Percentiles rank a stretch among this genome's conserved stretches.
Conservation (phyloP, 2,329 filamentous ascomycete species). For the Fusarium subtropicale region DNA sequence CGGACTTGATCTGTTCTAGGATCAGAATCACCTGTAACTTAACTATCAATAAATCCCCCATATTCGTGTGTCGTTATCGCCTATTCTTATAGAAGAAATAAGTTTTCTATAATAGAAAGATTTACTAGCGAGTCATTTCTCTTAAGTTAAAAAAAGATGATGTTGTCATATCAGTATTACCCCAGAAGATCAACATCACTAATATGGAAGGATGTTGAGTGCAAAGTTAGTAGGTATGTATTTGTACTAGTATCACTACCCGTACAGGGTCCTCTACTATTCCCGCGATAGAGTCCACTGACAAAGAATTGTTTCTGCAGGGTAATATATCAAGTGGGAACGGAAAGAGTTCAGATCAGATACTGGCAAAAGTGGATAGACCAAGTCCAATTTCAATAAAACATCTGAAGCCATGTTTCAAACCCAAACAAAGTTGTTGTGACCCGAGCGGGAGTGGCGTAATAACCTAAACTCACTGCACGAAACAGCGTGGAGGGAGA, state of each 20-base stretch:
- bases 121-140: too few species aligned
- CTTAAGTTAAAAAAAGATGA: too few species aligned
- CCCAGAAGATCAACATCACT: too few species aligned
- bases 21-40: not conserved
- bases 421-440: conserved; percentile 13
- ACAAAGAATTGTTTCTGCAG: not conserved
- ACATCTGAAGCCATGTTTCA: conserved; percentile 20
- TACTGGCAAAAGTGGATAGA: conserved; percentile 4
- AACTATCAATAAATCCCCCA: not conserved
- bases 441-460: conserved; percentile 34
- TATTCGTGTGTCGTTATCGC: not conserved
- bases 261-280: not conserved
- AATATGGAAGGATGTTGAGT: too few species aligned
- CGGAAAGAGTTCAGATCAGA: conserved; percentile 4
- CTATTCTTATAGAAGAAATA: not conserved
- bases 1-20: conserved; percentile 3
- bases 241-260: not conserved
- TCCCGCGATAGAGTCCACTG: not conserved
- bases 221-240: not conserved
- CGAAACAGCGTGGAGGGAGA: conserved; percentile 7
- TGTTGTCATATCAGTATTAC: too few species aligned
- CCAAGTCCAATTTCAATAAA: not conserved
- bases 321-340: not conserved
- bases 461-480: not conserved
- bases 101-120: not conserved